These are phyloP conservation scores for Phyllosticta citriasiana DNA, from an alignment of 2,329 filamentous ascomycete genomes.

Conservation along the genomic window DNA sequence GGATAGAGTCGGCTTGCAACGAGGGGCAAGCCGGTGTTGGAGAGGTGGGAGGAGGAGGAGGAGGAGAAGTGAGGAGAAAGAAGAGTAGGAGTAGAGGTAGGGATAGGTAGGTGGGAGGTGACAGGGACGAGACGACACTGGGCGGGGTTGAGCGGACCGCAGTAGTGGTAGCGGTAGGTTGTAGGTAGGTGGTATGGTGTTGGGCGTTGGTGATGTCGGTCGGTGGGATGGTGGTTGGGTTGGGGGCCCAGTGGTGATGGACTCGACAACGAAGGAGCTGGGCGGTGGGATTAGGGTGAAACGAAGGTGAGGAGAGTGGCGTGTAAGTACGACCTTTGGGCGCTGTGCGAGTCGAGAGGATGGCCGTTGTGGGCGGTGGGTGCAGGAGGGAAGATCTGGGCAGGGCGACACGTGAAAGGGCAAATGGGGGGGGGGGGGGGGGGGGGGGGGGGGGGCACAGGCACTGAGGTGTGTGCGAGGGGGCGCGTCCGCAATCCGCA, in stretches of 20 bases:
- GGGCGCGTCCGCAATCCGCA: conserved; percentile 3
- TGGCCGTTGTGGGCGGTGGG: conserved; percentile 2
- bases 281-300: conserved; percentile 7
- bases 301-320: conserved; percentile 11
- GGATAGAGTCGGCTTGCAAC: conserved; percentile 5
- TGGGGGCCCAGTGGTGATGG: conserved; percentile 1
- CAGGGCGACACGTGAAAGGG: conserved; percentile 10
- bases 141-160: neutral
- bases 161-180: neutral
- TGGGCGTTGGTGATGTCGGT: conserved; percentile 4
- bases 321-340: conserved; percentile 9
- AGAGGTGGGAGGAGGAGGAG: neutral
- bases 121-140: neutral
- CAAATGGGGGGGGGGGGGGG: neutral
- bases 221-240: conserved; percentile 7
- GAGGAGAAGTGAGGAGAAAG: neutral
- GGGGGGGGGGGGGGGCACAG: neutral
- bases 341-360: conserved; percentile 8
- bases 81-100: neutral
- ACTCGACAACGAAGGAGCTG: conserved; percentile 5
- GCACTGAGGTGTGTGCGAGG: neutral
- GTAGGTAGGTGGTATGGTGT: neutral
- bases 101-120: neutral
- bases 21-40: conserved; percentile 1
- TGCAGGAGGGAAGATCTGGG: conserved; percentile 9